phyloP scores from a whole-genome alignment of 495 filamentous ascomycete genomes.

The Tetracladium setigerum region DNA sequence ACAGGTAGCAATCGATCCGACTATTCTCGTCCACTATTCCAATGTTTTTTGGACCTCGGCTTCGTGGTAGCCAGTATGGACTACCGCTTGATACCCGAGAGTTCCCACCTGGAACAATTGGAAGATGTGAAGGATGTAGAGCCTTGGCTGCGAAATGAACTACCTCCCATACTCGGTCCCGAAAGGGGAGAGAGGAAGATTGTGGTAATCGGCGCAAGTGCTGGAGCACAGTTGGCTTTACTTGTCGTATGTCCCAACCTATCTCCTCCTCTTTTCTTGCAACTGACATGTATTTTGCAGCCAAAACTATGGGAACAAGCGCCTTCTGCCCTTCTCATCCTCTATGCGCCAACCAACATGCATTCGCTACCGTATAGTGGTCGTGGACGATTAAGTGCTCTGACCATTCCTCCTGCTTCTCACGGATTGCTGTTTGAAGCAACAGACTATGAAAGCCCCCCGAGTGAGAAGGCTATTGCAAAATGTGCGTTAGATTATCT shows the following conservation, averaged over 20 bases:
- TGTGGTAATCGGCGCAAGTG: conserved; percentile 5
- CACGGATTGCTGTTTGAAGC: conserved; percentile 2
- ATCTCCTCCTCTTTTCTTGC: no score
- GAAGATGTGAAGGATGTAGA: conserved; percentile 12
- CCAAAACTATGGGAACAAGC: conserved; percentile 11
- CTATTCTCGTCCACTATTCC: conserved; percentile 10
- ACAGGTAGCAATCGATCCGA: conserved; percentile 7
- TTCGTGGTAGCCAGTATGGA: conserved; percentile 10
- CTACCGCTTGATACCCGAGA: conserved; percentile 12
- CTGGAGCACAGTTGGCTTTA: conserved; percentile 12
- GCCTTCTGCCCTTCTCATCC: conserved; percentile 6
- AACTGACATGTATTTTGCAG: neutral
- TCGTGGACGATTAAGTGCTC: neutral
- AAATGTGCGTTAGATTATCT: conserved; percentile 1
- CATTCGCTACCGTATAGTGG: conserved; percentile 1
- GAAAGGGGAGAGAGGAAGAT: conserved; percentile 2
- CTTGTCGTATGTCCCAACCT: conserved; percentile 8
- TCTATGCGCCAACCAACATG: conserved; percentile 14
- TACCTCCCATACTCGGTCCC: no score
- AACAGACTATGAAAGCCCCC: conserved; percentile 5
- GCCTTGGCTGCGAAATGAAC: conserved; percentile 6
- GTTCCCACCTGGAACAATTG: conserved; percentile 1
- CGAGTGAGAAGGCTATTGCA: conserved; percentile 3
- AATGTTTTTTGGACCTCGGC: conserved; percentile 6
- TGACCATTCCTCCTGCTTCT: neutral